Evolutionary conservation across 495 filamentous ascomycete genomes (phyloP).

Genomic region (Amorphotheca resinae): DNA sequence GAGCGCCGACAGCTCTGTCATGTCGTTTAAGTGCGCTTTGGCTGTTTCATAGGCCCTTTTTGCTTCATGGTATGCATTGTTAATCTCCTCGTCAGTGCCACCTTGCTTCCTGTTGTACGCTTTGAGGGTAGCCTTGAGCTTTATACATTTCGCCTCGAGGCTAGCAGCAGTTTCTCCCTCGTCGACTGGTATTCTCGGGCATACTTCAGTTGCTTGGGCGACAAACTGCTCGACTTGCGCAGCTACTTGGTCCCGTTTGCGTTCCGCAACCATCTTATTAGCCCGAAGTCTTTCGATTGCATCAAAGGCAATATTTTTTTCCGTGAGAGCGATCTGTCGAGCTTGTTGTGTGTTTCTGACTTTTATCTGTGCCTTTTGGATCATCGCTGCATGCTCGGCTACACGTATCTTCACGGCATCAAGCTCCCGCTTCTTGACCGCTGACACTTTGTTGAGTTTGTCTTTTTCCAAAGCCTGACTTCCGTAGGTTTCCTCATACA

Average conservation of each 20-base stretch:
- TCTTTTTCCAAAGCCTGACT: conserved; percentile 42
- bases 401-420: conserved; percentile 30
- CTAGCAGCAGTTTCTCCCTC: conserved; percentile 50
- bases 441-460: conserved; percentile 31
- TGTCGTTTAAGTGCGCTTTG: conserved; percentile 31
- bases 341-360: conserved; percentile 33
- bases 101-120: conserved; percentile 30
- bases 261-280: conserved; percentile 32
- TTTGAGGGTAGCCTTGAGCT: conserved; percentile 39
- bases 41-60: conserved; percentile 31
- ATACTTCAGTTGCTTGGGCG: conserved; percentile 44
- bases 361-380: conserved; percentile 48
- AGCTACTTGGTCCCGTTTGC: conserved; percentile 33
- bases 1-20: conserved; percentile 38
- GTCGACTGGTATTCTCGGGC: conserved; percentile 49
- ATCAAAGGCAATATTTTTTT: conserved; percentile 55
- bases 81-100: conserved; percentile 44
- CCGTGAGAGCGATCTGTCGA: conserved; percentile 40
- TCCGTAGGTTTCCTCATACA: conserved; percentile 34
- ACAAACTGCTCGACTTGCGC: conserved; percentile 38
- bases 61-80: conserved; percentile 5
- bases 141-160: conserved; percentile 51
- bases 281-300: conserved; percentile 35
- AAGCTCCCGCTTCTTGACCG: conserved; percentile 29
- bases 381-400: conserved; percentile 26